These are phyloP conservation scores for Pyrenophora tritici-repentis DNA, from an alignment of 2,329 filamentous ascomycete genomes.

Conservation along the genomic window DNA sequence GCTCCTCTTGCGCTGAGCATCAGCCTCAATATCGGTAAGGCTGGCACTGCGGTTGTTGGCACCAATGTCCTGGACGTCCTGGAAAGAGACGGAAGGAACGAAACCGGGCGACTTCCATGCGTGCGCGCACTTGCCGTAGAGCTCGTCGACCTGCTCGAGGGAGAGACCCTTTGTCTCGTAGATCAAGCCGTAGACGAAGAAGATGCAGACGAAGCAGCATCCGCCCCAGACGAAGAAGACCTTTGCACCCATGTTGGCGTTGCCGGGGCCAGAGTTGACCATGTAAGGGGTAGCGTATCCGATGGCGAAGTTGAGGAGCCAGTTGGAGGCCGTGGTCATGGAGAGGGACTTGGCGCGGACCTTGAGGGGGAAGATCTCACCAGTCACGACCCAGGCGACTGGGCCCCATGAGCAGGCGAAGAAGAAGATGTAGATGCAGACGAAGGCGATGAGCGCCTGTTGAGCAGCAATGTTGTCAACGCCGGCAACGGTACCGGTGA, in stretches of 20 bases:
- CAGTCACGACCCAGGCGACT: slow-evolving; percentile 66
- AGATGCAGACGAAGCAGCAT: slow-evolving; percentile 58
- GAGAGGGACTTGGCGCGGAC: slow-evolving; percentile 55
- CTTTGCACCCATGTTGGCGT: slow-evolving; percentile 66
- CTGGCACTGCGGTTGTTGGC: slow-evolving; percentile 37
- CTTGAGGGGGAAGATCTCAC: slow-evolving; percentile 53
- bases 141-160: slow-evolving; percentile 78
- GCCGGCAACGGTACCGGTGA: slow-evolving; percentile 47
- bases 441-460: slow-evolving; percentile 48
- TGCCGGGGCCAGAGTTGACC: slow-evolving; percentile 61
- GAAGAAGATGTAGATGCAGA: slow-evolving; percentile 78
- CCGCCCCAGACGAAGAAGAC: slow-evolving; percentile 62
- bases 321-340: slow-evolving; percentile 62
- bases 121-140: slow-evolving; percentile 72
- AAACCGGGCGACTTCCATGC: slow-evolving; percentile 74
- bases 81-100: slow-evolving; percentile 57
- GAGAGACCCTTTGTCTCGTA: slow-evolving; percentile 80
- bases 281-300: slow-evolving; percentile 70
- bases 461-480: slow-evolving; percentile 47
- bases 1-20: slow-evolving; percentile 42
- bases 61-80: slow-evolving; percentile 40
- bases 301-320: slow-evolving; percentile 59
- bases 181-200: slow-evolving; percentile 77
- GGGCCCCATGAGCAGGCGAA: slow-evolving; percentile 81
- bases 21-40: slow-evolving; percentile 39